phyloP scores from a whole-genome alignment of 768 basidiomycete species.

The Rhizopogon rudus region DNA sequence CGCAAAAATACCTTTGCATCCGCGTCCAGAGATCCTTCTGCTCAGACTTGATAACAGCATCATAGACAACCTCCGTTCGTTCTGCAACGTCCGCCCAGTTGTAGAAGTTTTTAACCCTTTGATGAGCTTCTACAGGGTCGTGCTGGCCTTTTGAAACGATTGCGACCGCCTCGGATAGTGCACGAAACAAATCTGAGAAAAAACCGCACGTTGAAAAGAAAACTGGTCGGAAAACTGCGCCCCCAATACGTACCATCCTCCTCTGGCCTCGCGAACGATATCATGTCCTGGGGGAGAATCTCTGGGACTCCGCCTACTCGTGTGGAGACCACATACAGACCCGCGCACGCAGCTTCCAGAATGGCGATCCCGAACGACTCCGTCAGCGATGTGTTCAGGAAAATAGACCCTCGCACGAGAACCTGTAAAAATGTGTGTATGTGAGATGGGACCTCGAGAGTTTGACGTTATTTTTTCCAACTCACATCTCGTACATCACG shows the following conservation, averaged over 20 bases:
- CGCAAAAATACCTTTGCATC: conserved; percentile 56
- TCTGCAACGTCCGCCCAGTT: conserved; percentile 77
- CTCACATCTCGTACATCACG: conserved; percentile 79
- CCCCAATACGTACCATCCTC: conserved; percentile 68
- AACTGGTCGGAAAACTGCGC: background rate
- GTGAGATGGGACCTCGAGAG: background rate
- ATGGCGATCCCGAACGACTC: conserved; percentile 98
- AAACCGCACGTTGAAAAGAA: background rate
- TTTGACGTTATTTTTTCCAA: background rate
- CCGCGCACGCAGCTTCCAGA: conserved; percentile 92
- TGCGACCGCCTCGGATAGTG: conserved; percentile 73
- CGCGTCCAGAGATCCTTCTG: conserved; percentile 75
- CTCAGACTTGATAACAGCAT: conserved; percentile 52
- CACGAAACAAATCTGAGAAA: conserved; percentile 71
- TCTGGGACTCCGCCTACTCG: conserved; percentile 95
- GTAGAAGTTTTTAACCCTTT: conserved; percentile 78
- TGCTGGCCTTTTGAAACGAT: conserved; percentile 65
- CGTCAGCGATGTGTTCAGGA: conserved; percentile 92
- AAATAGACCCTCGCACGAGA: conserved; percentile 83
- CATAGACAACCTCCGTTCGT: conserved; percentile 83
- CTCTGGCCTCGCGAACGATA: conserved; percentile 90
- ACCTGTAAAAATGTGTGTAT: conserved; percentile 42
- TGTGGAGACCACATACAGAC: conserved; percentile 91
- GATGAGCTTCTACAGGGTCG: conserved; percentile 72
- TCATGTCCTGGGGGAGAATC: conserved; percentile 90